Base-by-base conservation (phyloP, 352 stramenopile genomes). In the Elongisporangium prolatum region DNA sequence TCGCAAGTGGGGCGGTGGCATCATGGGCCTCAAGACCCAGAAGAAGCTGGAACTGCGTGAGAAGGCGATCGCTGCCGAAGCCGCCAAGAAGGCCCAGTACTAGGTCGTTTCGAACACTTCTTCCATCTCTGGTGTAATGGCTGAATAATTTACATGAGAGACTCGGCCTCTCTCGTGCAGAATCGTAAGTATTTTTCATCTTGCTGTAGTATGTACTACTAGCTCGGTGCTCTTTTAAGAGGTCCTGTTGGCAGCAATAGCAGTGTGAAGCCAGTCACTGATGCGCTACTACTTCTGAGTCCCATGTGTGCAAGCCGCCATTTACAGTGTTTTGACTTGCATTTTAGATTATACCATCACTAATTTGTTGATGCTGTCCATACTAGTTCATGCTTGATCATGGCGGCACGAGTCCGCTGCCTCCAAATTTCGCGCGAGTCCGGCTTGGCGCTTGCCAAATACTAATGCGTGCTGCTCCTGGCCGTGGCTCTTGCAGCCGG, bases 21-120 rank as follows among this genome's bases (percentile, higher is more conserved):
- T 99, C 77, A 99, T 99, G 97, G 98, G 98, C 76, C 86, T 99
- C 61, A 99, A 99, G 96, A 99, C 98, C 58, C 96, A 99, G 83
- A 97, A 97, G 77, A 99, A 99, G 88, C 86, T 99, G 54, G 95
- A 98, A 66, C 97, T 99, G 79, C 93, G 97, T 61, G 96, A 96
- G 65, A 98, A 98, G 86, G 96, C 91, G 60, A 71, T 99, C 66
- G 97, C 95, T 37, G 88, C 85, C n/a, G 98, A 99, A 78, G 88
- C 96, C 71, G 96, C 97, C 65, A 99, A 99, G 93, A 99, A 99
- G 85, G 83, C 93, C 59, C 87, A 98, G 80, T 98, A 97, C 84
- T 98, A 97, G 83, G 54, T 11, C n/a, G n/a, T n/a, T n/a, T n/a
- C n/a, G n/a, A n/a, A n/a, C n/a, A 24, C 21, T 38, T 13, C 48